These are phyloP conservation scores for Tulasnella sp. DNA, from an alignment of 768 basidiomycete genomes.

Conservation along the genomic window DNA sequence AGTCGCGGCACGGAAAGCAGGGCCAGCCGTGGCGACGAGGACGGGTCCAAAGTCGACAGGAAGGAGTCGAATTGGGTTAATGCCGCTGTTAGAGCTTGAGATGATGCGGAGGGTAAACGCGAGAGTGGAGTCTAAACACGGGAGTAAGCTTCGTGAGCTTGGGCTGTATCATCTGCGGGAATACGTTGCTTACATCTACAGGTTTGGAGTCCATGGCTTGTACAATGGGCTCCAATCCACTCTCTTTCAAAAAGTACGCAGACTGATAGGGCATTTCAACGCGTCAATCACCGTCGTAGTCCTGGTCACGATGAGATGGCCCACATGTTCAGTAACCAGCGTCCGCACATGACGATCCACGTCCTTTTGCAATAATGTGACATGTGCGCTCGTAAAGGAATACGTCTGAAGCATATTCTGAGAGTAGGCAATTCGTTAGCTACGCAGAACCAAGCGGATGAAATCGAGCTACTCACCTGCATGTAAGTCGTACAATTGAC, in stretches of 20 bases:
- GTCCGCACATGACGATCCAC: constrained; percentile 50
- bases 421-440: constrained; percentile 2
- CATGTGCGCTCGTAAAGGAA: constrained; percentile 54
- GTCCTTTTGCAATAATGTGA: constrained; percentile 41
- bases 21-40: constrained; percentile 68
- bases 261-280: constrained; percentile 22
- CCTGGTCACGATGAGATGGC: constrained; percentile 21
- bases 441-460: background rate
- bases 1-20: constrained; percentile 58
- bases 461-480: constrained; percentile 41
- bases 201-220: constrained; percentile 26
- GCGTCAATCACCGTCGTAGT: background rate
- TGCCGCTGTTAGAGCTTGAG: constrained; percentile 47
- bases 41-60: constrained; percentile 67
- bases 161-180: too few species aligned
- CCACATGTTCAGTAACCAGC: constrained; percentile 75
- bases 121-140: constrained; percentile 65
- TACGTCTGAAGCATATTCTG: constrained; percentile 58
- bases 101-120: constrained; percentile 52
- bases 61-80: constrained; percentile 68
- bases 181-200: constrained; percentile 23
- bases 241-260: constrained; percentile 27
- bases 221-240: constrained; percentile 31
- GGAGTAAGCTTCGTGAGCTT: background rate
- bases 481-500: constrained; percentile 80